A percentile compares a stretch with the other conserved stretches of the same genome.
phyloP scores from a whole-genome alignment of 352 stramenopile species.

The Globisporangium alternatum region DNA sequence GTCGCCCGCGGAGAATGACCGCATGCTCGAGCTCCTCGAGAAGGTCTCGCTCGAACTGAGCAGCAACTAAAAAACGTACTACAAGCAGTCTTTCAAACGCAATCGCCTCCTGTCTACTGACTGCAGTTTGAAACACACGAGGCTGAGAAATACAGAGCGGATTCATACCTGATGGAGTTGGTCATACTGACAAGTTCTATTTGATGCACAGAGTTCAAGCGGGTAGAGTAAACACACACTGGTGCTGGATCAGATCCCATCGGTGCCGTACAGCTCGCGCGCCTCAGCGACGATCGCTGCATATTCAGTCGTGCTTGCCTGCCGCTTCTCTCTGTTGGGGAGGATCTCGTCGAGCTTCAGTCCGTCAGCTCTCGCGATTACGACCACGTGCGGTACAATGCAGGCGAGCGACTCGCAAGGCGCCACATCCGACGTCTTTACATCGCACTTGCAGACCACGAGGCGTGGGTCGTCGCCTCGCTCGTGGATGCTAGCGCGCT shows the following conservation, averaged over 20 bases:
- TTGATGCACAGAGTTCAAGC: no score
- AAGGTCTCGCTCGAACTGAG: conserved; percentile 54
- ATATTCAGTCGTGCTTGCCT: conserved; percentile 6
- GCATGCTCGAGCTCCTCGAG: conserved; percentile 87
- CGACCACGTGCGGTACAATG: conserved; percentile 48
- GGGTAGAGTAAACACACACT: no score
- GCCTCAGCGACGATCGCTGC: conserved; percentile 15
- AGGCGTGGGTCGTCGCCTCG: conserved; percentile 34
- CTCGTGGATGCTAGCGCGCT: conserved; percentile 10
- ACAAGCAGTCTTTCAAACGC: not conserved
- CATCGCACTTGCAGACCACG: conserved; percentile 37
- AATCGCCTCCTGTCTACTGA: not conserved
- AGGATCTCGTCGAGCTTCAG: conserved; percentile 16
- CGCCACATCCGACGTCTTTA: conserved; percentile 16
- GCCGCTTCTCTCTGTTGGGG: not conserved
- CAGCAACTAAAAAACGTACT: conserved; percentile 2
- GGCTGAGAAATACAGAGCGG: no score
- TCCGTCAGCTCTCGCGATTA: conserved; percentile 30
- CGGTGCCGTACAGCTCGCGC: conserved; percentile 10
- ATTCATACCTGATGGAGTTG: not conserved
- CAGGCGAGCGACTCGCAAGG: conserved; percentile 60
- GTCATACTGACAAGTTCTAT: no score
- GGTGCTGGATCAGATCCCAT: conserved; percentile 3
- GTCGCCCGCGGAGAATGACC: conserved; percentile 91
- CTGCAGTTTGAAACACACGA: not conserved